phyloP scores from a whole-genome alignment of 1,284 basidiomycete genomes.

The Puccinia hordei region DNA sequence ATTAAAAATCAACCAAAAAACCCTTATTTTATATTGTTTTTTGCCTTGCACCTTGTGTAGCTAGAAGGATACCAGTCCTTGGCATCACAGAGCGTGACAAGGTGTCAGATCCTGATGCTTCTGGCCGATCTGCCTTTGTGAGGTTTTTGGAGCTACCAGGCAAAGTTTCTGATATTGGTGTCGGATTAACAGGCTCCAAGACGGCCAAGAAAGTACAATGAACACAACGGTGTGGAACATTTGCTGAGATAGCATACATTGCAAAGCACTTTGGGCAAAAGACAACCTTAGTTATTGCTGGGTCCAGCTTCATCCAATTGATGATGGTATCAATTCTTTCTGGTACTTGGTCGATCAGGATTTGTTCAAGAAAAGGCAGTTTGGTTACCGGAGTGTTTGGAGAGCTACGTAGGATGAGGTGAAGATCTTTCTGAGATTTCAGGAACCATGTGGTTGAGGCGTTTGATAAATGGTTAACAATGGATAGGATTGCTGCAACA shows the following conservation, averaged over 20 bases:
- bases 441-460: slow-evolving; percentile 6
- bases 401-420: neutral
- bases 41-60: no score
- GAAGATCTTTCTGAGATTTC: neutral
- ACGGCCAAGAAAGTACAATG: neutral
- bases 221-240: neutral
- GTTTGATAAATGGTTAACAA: neutral
- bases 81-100: no score
- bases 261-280: slow-evolving; percentile 19
- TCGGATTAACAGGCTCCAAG: no score
- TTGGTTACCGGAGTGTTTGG: neutral
- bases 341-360: neutral
- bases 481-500: neutral
- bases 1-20: no score
- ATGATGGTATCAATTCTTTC: neutral
- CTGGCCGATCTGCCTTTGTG: no score
- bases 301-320: slow-evolving; percentile 6
- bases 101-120: no score
- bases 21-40: no score
- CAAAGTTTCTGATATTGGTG: no score
- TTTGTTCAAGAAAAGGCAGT: neutral
- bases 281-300: neutral
- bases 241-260: neutral
- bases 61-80: no score
- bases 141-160: no score